A percentile compares a stretch with the other conserved stretches of the same genome.
These are phyloP conservation scores for Xylaria scruposa DNA, from an alignment of 495 filamentous ascomycete species.

Conservation along the genomic window DNA sequence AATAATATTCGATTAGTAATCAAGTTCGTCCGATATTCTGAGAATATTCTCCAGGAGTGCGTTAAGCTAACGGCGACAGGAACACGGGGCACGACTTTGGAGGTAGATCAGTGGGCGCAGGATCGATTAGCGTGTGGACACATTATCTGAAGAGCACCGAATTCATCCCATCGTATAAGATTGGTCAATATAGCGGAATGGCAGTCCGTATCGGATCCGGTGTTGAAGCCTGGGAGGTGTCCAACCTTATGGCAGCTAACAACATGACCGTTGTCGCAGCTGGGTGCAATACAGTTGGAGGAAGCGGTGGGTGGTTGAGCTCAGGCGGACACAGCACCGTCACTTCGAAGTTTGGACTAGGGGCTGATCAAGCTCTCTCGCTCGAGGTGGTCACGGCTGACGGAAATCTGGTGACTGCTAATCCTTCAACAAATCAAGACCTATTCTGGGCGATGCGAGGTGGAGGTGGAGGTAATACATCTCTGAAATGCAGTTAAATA, in stretches of 20 bases:
- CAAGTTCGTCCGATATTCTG: conserved; percentile 47
- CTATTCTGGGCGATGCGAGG: conserved; percentile 68
- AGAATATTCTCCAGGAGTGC: neutral
- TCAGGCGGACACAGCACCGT: conserved; percentile 66
- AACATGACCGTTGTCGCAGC: conserved; percentile 58
- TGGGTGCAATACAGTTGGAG: conserved; percentile 53
- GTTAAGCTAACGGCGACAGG: conserved; percentile 27
- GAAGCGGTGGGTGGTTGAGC: conserved; percentile 58
- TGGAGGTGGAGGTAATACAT: conserved; percentile 57
- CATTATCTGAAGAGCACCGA: conserved; percentile 56
- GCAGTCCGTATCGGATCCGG: conserved; percentile 66
- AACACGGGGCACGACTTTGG: conserved; percentile 57
- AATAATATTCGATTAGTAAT: conserved; percentile 63
- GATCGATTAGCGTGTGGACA: conserved; percentile 57
- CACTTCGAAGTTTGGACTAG: conserved; percentile 60
- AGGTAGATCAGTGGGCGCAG: conserved; percentile 42
- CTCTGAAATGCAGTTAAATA: conserved; percentile 67
- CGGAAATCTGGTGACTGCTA: conserved; percentile 55
- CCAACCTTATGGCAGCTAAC: conserved; percentile 46
- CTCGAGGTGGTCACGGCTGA: conserved; percentile 62
- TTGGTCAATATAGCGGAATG: conserved; percentile 46
- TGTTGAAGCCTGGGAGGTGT: conserved; percentile 61
- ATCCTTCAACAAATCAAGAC: conserved; percentile 52
- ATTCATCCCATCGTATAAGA: conserved; percentile 50
- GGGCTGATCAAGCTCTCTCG: conserved; percentile 64